Evolutionary conservation across 2,329 filamentous ascomycete genomes (phyloP), one percentile per base, ranked within the genome.

Genomic region (Escovopsis sp.): DNA sequence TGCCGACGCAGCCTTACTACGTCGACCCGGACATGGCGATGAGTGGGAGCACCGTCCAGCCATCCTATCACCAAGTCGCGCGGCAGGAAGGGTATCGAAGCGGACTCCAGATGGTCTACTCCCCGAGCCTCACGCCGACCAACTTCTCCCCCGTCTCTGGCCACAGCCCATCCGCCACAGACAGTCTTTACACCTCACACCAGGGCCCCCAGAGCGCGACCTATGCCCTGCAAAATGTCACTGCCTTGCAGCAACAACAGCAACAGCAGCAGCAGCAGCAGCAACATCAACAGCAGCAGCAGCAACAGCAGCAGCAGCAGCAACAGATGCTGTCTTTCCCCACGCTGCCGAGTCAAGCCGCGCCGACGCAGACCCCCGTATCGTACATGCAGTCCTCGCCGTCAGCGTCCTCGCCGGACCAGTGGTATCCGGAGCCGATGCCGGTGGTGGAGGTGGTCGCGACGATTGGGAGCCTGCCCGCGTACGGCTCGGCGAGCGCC

Each of bases 21-120:
- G 62, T 76, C 21, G 76, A 76, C 45, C 71, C 72, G 9, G 70
- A 66, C 11, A 66, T 78, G 5, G 72, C 70, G 11, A 68, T 76
- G 64, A 72, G 68, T 52, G 63, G 69, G 10, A 63, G 62, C 42
- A 47, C 60, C 6, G 55, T 71, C 33, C 52, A 60, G 6, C 56
- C 65, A 38, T 8, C 21, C 21, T 3, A 7, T 11, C 71, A 71
- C 50, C 66, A 70, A 34, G 58, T 71, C 34, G 60, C 63, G n/a
- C 60, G 62, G 26, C 63, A 64, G 43, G 61, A 63, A 32, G 55
- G 61, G 18, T 66, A 68, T 37, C 54, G 60, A 31, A 56, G 62
- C 30, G 44, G 56, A 2, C 54, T 70, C 15, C 66, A 70, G 34
- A 65, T 74, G 16, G 57, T 69, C 0, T 71, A 68, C 43, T 56